phyloP scores from a whole-genome alignment of 176 grass and related monocot species.

The Oryza officinalis region DNA sequence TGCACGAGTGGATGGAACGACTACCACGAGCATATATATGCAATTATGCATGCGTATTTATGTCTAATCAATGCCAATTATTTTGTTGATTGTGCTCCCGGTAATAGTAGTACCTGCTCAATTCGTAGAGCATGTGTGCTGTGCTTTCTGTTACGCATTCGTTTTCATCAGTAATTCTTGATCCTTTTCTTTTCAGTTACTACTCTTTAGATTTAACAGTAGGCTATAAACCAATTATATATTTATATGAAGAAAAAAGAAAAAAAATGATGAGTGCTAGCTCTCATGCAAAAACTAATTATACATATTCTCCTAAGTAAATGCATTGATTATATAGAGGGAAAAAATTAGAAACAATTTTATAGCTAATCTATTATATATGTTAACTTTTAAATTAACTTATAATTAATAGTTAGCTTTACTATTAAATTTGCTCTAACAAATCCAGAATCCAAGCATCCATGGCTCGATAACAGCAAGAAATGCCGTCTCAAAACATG shows the following conservation, averaged over 20 bases:
- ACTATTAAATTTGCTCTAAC: too few species aligned
- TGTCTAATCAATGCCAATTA: conserved; percentile 14
- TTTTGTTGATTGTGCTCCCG: background rate
- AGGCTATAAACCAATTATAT: too few species aligned
- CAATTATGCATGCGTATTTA: background rate
- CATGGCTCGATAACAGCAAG: conserved; percentile 4
- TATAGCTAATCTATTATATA: too few species aligned
- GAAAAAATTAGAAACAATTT: too few species aligned
- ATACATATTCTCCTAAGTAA: too few species aligned
- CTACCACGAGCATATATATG: conserved; percentile 2
- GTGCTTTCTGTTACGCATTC: background rate
- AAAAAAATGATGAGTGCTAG: too few species aligned
- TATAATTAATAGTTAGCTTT: too few species aligned
- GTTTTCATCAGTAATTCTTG: background rate
- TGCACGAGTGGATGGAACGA: conserved; percentile 42
- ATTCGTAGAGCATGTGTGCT: background rate
- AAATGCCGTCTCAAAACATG: background rate
- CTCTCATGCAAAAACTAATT: too few species aligned
- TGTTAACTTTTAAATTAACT: too few species aligned
- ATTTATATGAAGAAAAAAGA: too few species aligned
- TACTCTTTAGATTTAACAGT: background rate
- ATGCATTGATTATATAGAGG: too few species aligned
- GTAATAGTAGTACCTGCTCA: too few species aligned
- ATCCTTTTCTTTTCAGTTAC: background rate
- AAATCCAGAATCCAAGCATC: background rate